Percentiles rank a stretch among this genome's conserved stretches.
phyloP scores from a whole-genome alignment of 805 yeast species.

The Tetrapisispora phaffii region DNA sequence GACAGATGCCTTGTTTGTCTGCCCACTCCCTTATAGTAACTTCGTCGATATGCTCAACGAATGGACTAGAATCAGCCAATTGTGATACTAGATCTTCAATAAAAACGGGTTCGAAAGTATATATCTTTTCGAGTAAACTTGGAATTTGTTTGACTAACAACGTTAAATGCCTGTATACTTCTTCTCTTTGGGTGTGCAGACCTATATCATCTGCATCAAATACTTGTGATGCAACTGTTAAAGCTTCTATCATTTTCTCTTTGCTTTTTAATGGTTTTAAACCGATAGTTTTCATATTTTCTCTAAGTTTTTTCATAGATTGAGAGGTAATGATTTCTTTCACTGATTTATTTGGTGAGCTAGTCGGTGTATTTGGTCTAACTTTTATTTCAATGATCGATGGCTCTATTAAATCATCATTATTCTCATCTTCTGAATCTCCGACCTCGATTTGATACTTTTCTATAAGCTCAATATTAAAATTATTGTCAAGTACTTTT shows the following conservation, averaged over 20 bases:
- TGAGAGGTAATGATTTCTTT: slow-evolving; percentile 11
- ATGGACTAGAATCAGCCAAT: slow-evolving; percentile 19
- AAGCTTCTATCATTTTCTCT: slow-evolving; percentile 20
- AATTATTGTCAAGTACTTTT: not conserved
- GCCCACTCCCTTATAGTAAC: slow-evolving; percentile 27
- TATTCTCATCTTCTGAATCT: slow-evolving; percentile 4
- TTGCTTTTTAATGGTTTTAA: slow-evolving; percentile 24
- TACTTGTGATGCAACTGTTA: slow-evolving; percentile 22
- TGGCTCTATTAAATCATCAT: not conserved
- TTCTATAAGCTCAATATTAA: not conserved
- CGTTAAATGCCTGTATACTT: slow-evolving; percentile 17
- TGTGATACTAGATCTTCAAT: slow-evolving; percentile 13
- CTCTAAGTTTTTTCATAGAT: slow-evolving; percentile 20
- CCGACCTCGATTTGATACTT: slow-evolving; percentile 1
- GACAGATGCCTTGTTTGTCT: slow-evolving; percentile 25
- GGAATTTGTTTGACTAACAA: slow-evolving; percentile 14
- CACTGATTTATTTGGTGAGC: not conserved
- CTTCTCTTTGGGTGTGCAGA: slow-evolving; percentile 8
- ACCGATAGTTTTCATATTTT: slow-evolving; percentile 18
- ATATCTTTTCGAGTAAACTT: slow-evolving; percentile 19
- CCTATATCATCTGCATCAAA: slow-evolving; percentile 8
- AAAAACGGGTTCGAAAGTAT: slow-evolving; percentile 23
- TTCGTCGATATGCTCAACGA: slow-evolving; percentile 22
- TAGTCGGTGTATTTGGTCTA: not conserved
- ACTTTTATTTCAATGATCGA: not conserved